Evolutionary conservation across 1,284 basidiomycete genomes (phyloP), one percentile per base, ranked within the genome.

Genomic region (Trametes versicolor): DNA sequence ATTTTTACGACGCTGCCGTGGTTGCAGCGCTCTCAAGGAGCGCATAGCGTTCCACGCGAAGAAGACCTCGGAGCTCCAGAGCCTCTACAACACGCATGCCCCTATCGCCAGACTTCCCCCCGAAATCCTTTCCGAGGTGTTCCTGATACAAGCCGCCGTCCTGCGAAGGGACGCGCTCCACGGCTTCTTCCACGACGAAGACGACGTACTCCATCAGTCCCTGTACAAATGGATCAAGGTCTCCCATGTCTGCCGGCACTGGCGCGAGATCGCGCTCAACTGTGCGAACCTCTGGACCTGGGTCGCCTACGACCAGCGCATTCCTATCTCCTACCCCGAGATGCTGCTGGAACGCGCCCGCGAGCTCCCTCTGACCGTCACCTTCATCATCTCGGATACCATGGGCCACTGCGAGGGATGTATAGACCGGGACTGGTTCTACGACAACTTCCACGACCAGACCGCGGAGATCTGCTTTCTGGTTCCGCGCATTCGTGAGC

Each of bases 101-200:
- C 17, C 32, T 9, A 48, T 48, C 27, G 21, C 47, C 47, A 48
- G 27, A 17, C 58, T 60, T 7, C 58, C 58, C 2, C 51, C 57
- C 17, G 63, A 64, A 23, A 54, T 64, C 23, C 50, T 64, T 6
- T 29, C 51, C 19, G 58, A 60, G 52, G 43, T 64, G 17, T 64
- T 64, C 52, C 50, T 59, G 23, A 29, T 55, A 4, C 52, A 51
- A 43, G 34, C 27, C 25, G 41, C 34, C 5, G 15, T 37, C 8
- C 23, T 64, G 1, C 45, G 36, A 27, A 53, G 9, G 52, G 54
- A 32, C 45, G 47, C 17, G 15, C 52, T 37, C 32, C 17, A 51
- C n/a, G 32, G 36, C 37, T 43, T 43, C 19, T 43, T 45, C 27
- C 45, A 39, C 27, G 41, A 43, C 23, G 9, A 32, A 12, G 6